Base-by-base conservation (phyloP, 306 rosid genomes). In the Quillaja saponaria region DNA sequence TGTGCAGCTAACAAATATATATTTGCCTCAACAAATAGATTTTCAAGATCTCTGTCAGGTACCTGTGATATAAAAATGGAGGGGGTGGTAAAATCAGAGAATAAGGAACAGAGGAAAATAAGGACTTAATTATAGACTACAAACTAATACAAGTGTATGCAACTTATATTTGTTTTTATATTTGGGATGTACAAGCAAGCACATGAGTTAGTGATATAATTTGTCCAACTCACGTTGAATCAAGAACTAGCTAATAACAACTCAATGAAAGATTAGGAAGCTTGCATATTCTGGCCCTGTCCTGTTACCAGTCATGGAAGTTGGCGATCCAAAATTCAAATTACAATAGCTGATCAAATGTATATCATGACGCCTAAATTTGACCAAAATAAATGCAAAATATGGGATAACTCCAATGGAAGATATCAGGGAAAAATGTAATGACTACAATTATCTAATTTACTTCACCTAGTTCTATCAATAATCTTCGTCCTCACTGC, bases 21-120 rank as follows among this genome's bases (percentile, higher is more conserved):
- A 73, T 90, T 94, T 58, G 90, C 58, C 79, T 94, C 97, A 25
- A 81, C 81, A 65, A 87, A 94, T 10, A 89, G 75, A 48, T 82
- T 58, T 68, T 83, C 84, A 17, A 94, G 88, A 62, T 89, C 97
- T 33, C 65, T 62, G 45, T 83, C 78, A 38, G 90, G 45, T 34
- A 81, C 97, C 97, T 94, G 78, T 37, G 47, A 25, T 59, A 58
- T 9, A 51, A 48, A 62, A 48, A 58, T 50, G 44, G 19, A 45
- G 13, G 4, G 4, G 31, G 31, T 25, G 4, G 31, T 34, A 48
- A 55, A 25, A 9, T 37, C 12, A 48, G n/a, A 42, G 39, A 17
- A 12, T 33, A 42, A 46, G 15, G 16, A 60, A 1, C 21, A 14
- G 2, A 25, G 31, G 31, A 25, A 25, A 25, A 25, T 25, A 25